A percentile compares a stretch with the other conserved stretches of the same genome.
Evolutionary conservation across 495 filamentous ascomycete species (phyloP).

Genomic region (Chaetomium tenue): DNA sequence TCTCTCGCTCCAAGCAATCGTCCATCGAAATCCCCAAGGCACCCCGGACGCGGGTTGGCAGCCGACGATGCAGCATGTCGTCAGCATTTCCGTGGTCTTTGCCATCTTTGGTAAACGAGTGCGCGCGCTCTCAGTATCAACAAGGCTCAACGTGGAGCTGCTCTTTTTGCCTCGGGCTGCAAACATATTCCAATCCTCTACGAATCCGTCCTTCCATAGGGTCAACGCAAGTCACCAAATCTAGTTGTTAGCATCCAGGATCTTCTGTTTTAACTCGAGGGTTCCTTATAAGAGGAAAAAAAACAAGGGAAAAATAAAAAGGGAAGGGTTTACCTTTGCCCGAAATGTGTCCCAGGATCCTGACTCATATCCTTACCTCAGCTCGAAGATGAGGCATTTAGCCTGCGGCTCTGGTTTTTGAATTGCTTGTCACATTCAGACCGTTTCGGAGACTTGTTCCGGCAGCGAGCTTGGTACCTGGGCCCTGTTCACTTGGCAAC

Average conservation of each 20-base stretch:
- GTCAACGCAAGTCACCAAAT: too few species aligned
- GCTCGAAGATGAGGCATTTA: not conserved
- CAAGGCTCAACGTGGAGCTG: not conserved
- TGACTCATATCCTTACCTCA: not conserved
- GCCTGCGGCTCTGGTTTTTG: not conserved
- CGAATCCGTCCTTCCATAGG: too few species aligned
- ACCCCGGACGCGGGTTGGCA: not conserved
- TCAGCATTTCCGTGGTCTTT: slow-evolving; percentile 13
- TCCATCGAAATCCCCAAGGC: too few species aligned
- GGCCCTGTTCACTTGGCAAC: slow-evolving; percentile 11
- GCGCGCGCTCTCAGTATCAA: not conserved
- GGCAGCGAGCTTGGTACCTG: not conserved
- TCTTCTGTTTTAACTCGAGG: too few species aligned
- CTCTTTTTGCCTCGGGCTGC: too few species aligned
- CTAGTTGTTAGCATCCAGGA: too few species aligned
- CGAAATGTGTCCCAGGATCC: not conserved
- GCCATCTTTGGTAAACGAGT: not conserved
- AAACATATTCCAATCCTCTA: too few species aligned
- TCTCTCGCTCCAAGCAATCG: not conserved
- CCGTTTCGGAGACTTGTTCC: slow-evolving; percentile 22
- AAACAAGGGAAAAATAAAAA: too few species aligned
- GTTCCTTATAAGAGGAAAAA: too few species aligned
- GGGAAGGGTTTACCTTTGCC: not conserved
- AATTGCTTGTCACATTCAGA: not conserved
- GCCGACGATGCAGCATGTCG: slow-evolving; percentile 9